Conservation (phyloP, 2,329 filamentous ascomycete genomes). For the Penicillium sumatraense region DNA sequence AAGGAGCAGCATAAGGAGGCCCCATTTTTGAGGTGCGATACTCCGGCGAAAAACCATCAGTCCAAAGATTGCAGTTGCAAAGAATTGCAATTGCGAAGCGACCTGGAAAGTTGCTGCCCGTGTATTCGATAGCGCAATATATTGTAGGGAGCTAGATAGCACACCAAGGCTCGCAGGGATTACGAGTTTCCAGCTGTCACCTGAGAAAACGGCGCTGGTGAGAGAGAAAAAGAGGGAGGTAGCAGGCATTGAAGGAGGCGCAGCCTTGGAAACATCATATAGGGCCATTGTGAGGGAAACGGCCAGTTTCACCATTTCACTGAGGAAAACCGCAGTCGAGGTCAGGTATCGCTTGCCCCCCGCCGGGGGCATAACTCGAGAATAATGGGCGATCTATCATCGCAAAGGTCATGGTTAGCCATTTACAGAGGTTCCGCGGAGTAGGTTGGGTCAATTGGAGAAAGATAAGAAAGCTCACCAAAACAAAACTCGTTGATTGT, state of each 20-base stretch:
- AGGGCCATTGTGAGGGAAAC: constrained; percentile 86
- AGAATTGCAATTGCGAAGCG: constrained; percentile 91
- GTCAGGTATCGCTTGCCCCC: constrained; percentile 88
- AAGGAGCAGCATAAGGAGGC: constrained; percentile 77
- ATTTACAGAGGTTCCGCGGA: no score
- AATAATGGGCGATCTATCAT: constrained; percentile 85
- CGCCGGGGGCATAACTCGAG: constrained; percentile 83
- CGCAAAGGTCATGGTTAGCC: background rate
- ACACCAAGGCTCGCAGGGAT: constrained; percentile 89
- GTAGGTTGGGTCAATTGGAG: background rate
- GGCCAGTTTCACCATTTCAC: constrained; percentile 87
- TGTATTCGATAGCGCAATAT: constrained; percentile 86
- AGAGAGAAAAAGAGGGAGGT: constrained; percentile 81
- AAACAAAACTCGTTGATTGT: constrained; percentile 49
- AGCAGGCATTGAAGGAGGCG: constrained; percentile 78
- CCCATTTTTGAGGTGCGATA: constrained; percentile 76
- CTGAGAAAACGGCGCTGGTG: constrained; percentile 78
- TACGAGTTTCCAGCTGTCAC: constrained; percentile 93
- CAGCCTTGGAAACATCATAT: constrained; percentile 79
- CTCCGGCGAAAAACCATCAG: constrained; percentile 74
- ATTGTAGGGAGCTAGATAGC: constrained; percentile 90
- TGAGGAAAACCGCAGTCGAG: constrained; percentile 91
- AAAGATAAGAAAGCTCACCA: constrained; percentile 39
- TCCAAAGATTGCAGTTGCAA: constrained; percentile 87
- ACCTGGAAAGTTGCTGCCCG: constrained; percentile 93